Evolutionary conservation across 192 early-diverging fungal genomes (phyloP).

Genomic region (Mortierella alpina): DNA sequence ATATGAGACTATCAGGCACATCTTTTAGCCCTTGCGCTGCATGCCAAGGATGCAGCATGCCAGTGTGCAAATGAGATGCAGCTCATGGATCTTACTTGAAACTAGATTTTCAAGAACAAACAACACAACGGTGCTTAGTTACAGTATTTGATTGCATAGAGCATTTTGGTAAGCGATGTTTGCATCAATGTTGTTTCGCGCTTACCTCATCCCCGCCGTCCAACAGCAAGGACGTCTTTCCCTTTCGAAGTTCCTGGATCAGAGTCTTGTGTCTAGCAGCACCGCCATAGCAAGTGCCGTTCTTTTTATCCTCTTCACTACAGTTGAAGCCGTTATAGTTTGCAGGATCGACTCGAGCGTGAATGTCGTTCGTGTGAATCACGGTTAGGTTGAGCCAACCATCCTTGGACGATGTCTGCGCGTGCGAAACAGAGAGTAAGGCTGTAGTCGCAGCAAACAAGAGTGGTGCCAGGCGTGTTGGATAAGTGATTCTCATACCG

Average conservation of each 20-base stretch:
- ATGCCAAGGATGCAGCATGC: not conserved
- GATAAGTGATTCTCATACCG: not conserved
- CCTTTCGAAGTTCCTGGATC: slow-evolving; percentile 58
- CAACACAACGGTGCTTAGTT: not conserved
- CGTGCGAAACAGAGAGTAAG: not conserved
- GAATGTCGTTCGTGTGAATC: slow-evolving; percentile 50
- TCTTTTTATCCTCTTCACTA: slow-evolving; percentile 10
- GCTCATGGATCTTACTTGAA: slow-evolving; percentile 15
- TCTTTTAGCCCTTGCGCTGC: not conserved
- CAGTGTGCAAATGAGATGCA: no score
- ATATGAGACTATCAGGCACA: not conserved
- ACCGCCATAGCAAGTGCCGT: slow-evolving; percentile 59
- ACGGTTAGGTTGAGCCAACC: slow-evolving; percentile 30
- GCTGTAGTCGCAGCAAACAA: not conserved
- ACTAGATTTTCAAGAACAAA: not conserved
- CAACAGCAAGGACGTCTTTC: slow-evolving; percentile 61
- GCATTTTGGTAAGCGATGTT: not conserved
- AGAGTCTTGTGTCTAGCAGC: slow-evolving; percentile 66
- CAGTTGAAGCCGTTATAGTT: slow-evolving; percentile 21
- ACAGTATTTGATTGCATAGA: not conserved
- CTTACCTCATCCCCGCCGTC: slow-evolving; percentile 76
- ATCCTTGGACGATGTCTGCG: slow-evolving; percentile 1
- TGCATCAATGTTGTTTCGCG: not conserved
- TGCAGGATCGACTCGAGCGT: slow-evolving; percentile 28
- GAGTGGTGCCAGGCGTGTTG: not conserved